These are phyloP conservation scores for Saccharum hybrid DNA, from an alignment of 202 grass and related monocot species.

Conservation along the genomic window DNA sequence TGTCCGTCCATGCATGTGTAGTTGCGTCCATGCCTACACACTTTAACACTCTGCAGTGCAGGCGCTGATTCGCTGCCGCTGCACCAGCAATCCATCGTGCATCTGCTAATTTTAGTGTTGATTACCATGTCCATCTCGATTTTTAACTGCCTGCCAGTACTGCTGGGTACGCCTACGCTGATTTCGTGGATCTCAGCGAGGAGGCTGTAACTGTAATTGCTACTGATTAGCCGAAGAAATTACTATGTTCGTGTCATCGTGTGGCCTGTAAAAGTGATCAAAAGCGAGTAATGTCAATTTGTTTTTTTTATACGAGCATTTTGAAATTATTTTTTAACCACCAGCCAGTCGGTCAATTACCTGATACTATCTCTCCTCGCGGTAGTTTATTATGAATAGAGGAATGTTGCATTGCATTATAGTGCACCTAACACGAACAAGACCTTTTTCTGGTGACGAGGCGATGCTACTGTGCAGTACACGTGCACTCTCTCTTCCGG, in stretches of 20 bases:
- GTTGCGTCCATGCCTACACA: background rate
- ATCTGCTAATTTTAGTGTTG: background rate
- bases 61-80: background rate
- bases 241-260: background rate
- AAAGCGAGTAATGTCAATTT: background rate
- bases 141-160: constrained; percentile 6
- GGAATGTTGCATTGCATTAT: background rate
- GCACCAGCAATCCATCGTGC: background rate
- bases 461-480: constrained; percentile 8
- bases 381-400: background rate
- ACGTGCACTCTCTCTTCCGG: background rate
- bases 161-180: background rate
- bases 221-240: constrained; percentile 7
- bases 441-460: background rate
- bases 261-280: background rate
- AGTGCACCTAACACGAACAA: constrained; percentile 32
- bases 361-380: background rate
- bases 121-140: constrained; percentile 1
- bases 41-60: background rate
- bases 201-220: background rate
- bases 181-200: background rate
- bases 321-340: background rate
- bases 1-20: background rate
- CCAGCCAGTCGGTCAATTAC: background rate
- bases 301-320: background rate